Percentiles rank a stretch among this genome's conserved stretches.
These are phyloP conservation scores for Peronospora belbahrii DNA, from an alignment of 352 stramenopile genomes.

Conservation along the genomic window DNA sequence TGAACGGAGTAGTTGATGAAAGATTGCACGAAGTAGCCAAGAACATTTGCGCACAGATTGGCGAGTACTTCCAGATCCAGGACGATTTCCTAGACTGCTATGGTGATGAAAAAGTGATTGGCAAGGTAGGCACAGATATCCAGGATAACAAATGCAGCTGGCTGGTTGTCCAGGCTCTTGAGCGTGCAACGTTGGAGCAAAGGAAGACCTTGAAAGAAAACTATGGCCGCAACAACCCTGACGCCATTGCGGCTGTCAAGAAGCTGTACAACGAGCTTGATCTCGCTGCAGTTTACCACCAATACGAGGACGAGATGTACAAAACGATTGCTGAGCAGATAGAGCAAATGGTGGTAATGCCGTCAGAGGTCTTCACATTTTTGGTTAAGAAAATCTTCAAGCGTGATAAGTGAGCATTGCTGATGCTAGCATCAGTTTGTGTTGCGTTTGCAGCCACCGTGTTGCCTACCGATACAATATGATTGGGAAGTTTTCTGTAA, in stretches of 20 bases:
- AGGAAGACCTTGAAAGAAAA: slow-evolving; percentile 86
- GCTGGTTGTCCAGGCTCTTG: slow-evolving; percentile 93
- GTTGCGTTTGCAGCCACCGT: not conserved
- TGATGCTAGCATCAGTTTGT: not conserved
- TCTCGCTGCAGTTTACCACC: slow-evolving; percentile 80
- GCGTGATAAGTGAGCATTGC: slow-evolving; percentile 83
- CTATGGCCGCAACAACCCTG: slow-evolving; percentile 83
- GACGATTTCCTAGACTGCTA: slow-evolving; percentile 99
- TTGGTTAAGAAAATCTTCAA: slow-evolving; percentile 97
- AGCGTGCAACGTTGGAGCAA: slow-evolving; percentile 61
- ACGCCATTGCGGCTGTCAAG: slow-evolving; percentile 88
- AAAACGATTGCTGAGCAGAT: slow-evolving; percentile 74
- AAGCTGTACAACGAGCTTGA: slow-evolving; percentile 91
- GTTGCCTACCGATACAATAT: slow-evolving; percentile 64
- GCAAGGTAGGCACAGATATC: slow-evolving; percentile 97
- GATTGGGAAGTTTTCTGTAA: slow-evolving; percentile 87
- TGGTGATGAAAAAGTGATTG: slow-evolving; percentile 88
- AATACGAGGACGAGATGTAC: slow-evolving; percentile 93
- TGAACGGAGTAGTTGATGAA: slow-evolving; percentile 76
- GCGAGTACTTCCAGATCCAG: slow-evolving; percentile 99
- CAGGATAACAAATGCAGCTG: slow-evolving; percentile 99
- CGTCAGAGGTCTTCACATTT: slow-evolving; percentile 88
- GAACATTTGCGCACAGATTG: slow-evolving; percentile 94
- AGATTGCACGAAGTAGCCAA: slow-evolving; percentile 78
- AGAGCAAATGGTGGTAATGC: slow-evolving; percentile 76